These are phyloP conservation scores for Rugonectria rugulosa DNA, from an alignment of 2,329 filamentous ascomycete species.

Conservation along the genomic window DNA sequence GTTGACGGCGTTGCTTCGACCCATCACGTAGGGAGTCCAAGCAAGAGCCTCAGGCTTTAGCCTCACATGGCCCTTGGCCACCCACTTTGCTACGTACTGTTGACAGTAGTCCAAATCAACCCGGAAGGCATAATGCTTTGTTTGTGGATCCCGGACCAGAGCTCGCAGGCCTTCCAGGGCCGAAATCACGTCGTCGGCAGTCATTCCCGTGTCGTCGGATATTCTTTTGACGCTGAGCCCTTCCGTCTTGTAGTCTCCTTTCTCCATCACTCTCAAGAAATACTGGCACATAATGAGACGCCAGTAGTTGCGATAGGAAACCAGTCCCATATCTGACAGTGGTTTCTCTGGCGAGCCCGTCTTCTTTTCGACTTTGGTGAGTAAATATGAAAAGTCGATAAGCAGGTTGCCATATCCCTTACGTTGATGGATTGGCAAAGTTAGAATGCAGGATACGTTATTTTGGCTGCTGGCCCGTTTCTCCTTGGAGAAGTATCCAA, in stretches of 20 bases:
- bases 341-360: conserved; percentile 97
- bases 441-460: conserved; percentile 97
- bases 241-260: conserved; percentile 45
- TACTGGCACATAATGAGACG: conserved; percentile 87
- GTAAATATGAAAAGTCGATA: conserved; percentile 97
- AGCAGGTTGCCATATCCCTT: conserved; percentile 97
- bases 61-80: conserved; percentile 85
- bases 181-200: conserved; percentile 93
- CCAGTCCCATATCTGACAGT: conserved; percentile 95
- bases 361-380: conserved; percentile 91
- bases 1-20: conserved; percentile 79
- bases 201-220: conserved; percentile 92
- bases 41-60: conserved; percentile 82
- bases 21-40: conserved; percentile 98
- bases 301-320: conserved; percentile 99
- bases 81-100: conserved; percentile 88
- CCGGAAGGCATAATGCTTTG: conserved; percentile 87
- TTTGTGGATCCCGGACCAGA: conserved; percentile 87
- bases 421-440: conserved; percentile 93
- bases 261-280: conserved; percentile 62
- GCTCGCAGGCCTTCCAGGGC: conserved; percentile 90
- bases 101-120: conserved; percentile 86
- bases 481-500: conserved; percentile 99
- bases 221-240: conserved; percentile 71
- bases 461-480: conserved; percentile 94